Evolutionary conservation across 768 basidiomycete genomes (phyloP), one percentile per base, ranked within the genome.

Genomic region (Rhizopogon rudus): DNA sequence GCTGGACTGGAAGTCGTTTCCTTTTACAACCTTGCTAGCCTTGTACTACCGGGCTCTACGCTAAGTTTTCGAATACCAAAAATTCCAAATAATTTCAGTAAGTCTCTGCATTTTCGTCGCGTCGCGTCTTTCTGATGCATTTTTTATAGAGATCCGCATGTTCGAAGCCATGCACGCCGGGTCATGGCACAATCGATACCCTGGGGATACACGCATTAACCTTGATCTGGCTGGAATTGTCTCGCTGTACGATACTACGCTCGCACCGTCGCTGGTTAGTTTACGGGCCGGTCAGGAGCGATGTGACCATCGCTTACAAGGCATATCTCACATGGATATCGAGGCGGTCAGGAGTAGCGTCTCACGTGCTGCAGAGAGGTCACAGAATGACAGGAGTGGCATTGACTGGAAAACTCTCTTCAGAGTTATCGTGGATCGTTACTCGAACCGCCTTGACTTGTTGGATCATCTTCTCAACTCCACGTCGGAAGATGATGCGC

Each of bases 361-460:
- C 8, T 33, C 31, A 33, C 31, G 8, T 3, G 31, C 31, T 7
- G 7, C 10, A 33, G 31, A 33, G 31, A 33, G 9, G 6, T 9
- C 31, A 33, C 31, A 33, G 31, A 33, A 8, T 10, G 31, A 33
- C 8, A 2, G 10, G 3, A 76, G 72, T 53, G 70, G 68, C 1
- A 54, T 79, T 2, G 77, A 81, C 58, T 80, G 80, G 79, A 60
- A 61, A 33, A 67, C 68, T 4, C 62, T 78, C 41, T 60, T 73
- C 13, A 66, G 70, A 16, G 68, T 73, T 25, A 61, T 79, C 20
- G 63, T 69, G 5, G 70, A 78, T 41, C 74, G 77, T 9, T 77
- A 75, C 51, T 68, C 67, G 2, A 72, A 68, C 14, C 64, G 79
- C 14, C 63, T 81, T 14, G 74, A 79, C 46, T 56, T 73, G 17